Conservation (phyloP, 148 eudicot species). For the Cornus florida region DNA sequence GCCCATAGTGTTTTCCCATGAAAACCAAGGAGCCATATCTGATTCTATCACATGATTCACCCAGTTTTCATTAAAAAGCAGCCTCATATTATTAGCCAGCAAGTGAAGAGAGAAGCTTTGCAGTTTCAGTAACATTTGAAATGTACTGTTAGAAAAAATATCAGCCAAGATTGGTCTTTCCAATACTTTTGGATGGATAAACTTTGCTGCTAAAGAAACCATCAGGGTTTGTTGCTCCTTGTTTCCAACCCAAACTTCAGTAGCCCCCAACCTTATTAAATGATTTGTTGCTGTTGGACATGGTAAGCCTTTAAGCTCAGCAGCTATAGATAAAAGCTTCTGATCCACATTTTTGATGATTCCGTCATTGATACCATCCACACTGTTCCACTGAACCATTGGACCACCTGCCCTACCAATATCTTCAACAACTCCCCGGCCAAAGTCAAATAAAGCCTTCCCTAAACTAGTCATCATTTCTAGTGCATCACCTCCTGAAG, state of each 20-base stretch:
- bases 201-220: constrained; percentile 73
- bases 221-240: constrained; percentile 72
- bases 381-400: constrained; percentile 46
- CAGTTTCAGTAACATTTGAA: constrained; percentile 66
- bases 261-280: constrained; percentile 57
- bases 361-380: constrained; percentile 33
- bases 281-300: constrained; percentile 74
- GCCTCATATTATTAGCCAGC: constrained; percentile 70
- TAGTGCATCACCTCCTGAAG: constrained; percentile 79
- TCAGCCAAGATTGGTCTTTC: constrained; percentile 71
- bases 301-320: constrained; percentile 86
- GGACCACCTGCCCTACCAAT: constrained; percentile 81
- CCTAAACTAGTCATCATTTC: constrained; percentile 89
- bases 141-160: constrained; percentile 45
- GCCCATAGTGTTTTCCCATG: constrained; percentile 71
- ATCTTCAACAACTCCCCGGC: constrained; percentile 97
- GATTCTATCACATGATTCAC: constrained; percentile 76
- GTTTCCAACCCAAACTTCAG: constrained; percentile 88
- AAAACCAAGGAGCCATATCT: constrained; percentile 88
- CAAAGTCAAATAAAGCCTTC: constrained; percentile 85
- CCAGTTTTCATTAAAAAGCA: constrained; percentile 85
- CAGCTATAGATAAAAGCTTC: constrained; percentile 48
- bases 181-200: constrained; percentile 67
- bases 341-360: constrained; percentile 39
- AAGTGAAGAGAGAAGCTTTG: constrained; percentile 65